phyloP scores from a whole-genome alignment of 768 basidiomycete genomes.

The Boletus subcaerulescens region DNA sequence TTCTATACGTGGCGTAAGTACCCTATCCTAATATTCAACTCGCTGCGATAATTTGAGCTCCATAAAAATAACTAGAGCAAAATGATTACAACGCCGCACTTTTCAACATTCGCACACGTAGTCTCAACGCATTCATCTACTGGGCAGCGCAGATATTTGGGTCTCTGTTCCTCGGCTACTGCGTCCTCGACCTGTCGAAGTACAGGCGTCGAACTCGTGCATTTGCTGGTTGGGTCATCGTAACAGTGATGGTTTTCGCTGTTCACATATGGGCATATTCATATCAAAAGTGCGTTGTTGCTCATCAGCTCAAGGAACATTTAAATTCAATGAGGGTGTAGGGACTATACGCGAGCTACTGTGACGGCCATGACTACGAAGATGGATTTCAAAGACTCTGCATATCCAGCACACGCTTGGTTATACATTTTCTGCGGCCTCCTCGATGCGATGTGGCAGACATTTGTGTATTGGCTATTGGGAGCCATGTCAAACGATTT shows the following conservation, averaged over 20 bases:
- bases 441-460: conserved; percentile 85
- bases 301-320: not conserved
- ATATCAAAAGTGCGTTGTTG: conserved; percentile 62
- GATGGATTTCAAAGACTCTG: conserved; percentile 57
- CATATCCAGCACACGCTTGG: conserved; percentile 54
- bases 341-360: conserved; percentile 58
- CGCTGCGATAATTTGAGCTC: conserved; percentile 6
- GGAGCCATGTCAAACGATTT: conserved; percentile 85
- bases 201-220: conserved; percentile 68
- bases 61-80: conserved; percentile 50
- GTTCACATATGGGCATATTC: conserved; percentile 76
- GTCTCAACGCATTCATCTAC: conserved; percentile 76
- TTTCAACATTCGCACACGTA: conserved; percentile 76
- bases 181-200: conserved; percentile 56
- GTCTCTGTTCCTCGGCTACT: conserved; percentile 60
- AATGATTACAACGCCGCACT: conserved; percentile 77
- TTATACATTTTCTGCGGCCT: conserved; percentile 73
- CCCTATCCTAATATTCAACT: not conserved
- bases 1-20: conserved; percentile 81
- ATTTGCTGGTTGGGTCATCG: conserved; percentile 61
- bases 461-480: conserved; percentile 78
- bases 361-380: conserved; percentile 34
- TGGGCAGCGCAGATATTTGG: conserved; percentile 80
- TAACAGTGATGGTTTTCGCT: conserved; percentile 61
- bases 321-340: conserved; percentile 12